Conservation (phyloP, 768 basidiomycete genomes). For the Podaxis sp. region DNA sequence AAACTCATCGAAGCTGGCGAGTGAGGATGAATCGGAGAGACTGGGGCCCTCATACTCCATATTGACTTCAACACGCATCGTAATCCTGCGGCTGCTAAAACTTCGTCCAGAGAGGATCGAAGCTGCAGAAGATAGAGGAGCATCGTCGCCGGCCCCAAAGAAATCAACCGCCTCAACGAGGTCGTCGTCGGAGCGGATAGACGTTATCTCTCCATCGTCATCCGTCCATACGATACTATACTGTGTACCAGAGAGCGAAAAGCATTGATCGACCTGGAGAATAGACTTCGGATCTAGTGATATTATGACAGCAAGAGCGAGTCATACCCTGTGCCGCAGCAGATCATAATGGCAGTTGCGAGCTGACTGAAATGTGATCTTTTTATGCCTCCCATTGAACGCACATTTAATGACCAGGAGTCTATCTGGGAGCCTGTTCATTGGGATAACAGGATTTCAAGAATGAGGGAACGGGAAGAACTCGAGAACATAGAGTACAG, state of each 20-base stretch:
- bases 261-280: conserved; percentile 79
- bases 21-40: conserved; percentile 83
- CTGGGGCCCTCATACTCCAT: conserved; percentile 92
- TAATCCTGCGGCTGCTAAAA: conserved; percentile 69
- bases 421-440: conserved; percentile 61
- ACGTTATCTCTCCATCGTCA: conserved; percentile 79
- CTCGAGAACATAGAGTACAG: conserved; percentile 11
- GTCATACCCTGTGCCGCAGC: conserved; percentile 66
- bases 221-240: conserved; percentile 84
- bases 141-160: conserved; percentile 80
- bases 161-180: conserved; percentile 87
- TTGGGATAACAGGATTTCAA: conserved; percentile 12
- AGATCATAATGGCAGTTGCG: conserved; percentile 76
- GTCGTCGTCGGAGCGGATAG: conserved; percentile 68
- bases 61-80: conserved; percentile 69
- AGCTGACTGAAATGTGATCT: conserved; percentile 78
- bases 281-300: conserved; percentile 12
- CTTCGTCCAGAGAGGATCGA: conserved; percentile 74
- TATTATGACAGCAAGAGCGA: not conserved
- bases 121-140: conserved; percentile 64
- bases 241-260: conserved; percentile 64
- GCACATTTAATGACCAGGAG: conserved; percentile 82
- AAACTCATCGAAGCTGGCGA: conserved; percentile 78
- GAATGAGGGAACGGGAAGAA: conserved; percentile 3
- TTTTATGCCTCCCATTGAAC: conserved; percentile 70